A percentile compares a stretch with the other conserved stretches of the same genome.
Evolutionary conservation across 768 basidiomycete genomes (phyloP).

Genomic region (Mycena metata): DNA sequence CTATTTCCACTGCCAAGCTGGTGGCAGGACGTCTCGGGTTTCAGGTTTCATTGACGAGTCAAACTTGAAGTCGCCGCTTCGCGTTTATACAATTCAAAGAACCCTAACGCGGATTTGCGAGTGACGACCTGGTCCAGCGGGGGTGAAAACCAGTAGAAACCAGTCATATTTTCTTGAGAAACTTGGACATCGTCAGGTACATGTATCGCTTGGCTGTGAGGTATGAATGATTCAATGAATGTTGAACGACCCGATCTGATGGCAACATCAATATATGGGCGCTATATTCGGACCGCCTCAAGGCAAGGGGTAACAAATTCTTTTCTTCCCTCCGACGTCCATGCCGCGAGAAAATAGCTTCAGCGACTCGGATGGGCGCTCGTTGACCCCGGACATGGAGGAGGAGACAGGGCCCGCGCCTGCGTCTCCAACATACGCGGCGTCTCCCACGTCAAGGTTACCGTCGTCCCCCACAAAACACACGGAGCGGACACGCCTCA

Average conservation of each 20-base stretch:
- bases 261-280: constrained; percentile 15
- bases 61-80: no score
- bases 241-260: constrained; percentile 17
- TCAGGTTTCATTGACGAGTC: no score
- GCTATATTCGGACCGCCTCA: constrained; percentile 19
- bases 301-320: constrained; percentile 8
- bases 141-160: no score
- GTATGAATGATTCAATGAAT: no score
- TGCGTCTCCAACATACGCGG: constrained; percentile 41
- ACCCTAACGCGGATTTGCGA: no score
- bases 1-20: no score
- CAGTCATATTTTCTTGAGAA: no score
- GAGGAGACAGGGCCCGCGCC: constrained; percentile 51
- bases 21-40: no score
- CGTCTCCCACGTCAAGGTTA: constrained; percentile 30
- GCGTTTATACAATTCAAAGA: no score
- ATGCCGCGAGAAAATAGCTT: constrained; percentile 81
- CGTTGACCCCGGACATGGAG: constrained; percentile 74
- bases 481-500: constrained; percentile 31
- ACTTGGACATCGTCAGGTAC: no score
- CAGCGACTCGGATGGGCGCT: constrained; percentile 74
- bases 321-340: not conserved
- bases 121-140: no score
- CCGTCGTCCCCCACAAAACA: constrained; percentile 35
- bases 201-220: no score